Evolutionary conservation across 2,329 filamentous ascomycete genomes (phyloP), one percentile per base, ranked within the genome.

Genomic region (Penicillium palitans): DNA sequence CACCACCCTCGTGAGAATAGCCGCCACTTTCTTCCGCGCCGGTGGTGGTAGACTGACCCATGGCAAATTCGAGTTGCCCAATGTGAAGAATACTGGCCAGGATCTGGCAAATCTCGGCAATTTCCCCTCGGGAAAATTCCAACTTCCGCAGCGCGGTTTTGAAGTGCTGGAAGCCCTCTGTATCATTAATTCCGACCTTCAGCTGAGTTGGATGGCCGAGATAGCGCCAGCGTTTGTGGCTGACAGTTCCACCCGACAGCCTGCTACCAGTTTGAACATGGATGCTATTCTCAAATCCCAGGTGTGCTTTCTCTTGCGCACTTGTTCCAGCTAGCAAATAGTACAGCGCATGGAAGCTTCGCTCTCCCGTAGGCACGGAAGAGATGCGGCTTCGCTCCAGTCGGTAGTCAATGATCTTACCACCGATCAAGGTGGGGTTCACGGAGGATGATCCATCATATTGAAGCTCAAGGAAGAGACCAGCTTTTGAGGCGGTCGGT

Each of bases 21-120:
- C 93, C 93, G 55, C 95, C 95, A 66, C 93, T 98, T 69, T 99
- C 95, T 67, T 97, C 93, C 2, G 86, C 91, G 1, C 85, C 85
- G 0, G 86, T 88, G 2, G 88, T 88, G 0, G 95, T 98, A 65
- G 88, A 86, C 66, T 90, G 88, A 2, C 89, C 88, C 0, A 86
- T 92, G 72, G 90, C 87, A 66, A 99, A 99, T 68, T 99, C 95
- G 3, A 99, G 86, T 78, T 99, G 95, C 29, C 95, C 95, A 66
- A 99, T 93, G 74, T 99, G 95, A n/a, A 99, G 82, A 65, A 99
- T 97, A 67, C 87, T 88, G 33, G 95, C 95, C 53, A 99, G 81
- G 49, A 98, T 85, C 78, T 99, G 95, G 75, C 95, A 99, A 56
- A 99, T 93, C 73, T 97, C 93, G 40, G 95, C 95, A 71, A 99